phyloP scores from a whole-genome alignment of 2,329 filamentous ascomycete species.

The Penicillium sp. region DNA sequence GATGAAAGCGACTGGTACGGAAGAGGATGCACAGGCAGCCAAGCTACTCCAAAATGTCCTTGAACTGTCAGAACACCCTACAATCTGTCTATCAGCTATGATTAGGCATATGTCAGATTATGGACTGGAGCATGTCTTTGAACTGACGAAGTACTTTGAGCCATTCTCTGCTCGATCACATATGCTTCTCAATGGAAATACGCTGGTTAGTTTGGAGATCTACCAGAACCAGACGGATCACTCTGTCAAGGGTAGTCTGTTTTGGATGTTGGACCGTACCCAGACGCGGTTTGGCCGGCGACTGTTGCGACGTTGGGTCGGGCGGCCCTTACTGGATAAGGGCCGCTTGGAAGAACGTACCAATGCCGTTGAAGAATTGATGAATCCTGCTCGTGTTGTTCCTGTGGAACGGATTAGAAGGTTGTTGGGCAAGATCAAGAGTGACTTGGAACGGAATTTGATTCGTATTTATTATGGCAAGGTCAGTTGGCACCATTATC shows the following conservation, averaged over 20 bases:
- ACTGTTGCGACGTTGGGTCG: conserved; percentile 91
- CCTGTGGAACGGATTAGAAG: conserved; percentile 72
- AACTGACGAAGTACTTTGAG: conserved; percentile 95
- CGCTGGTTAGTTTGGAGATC: conserved; percentile 88
- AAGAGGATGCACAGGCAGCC: conserved; percentile 58
- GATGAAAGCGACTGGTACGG: conserved; percentile 61
- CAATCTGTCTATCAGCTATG: conserved; percentile 92
- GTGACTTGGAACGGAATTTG: conserved; percentile 87
- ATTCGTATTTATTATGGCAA: conserved; percentile 98
- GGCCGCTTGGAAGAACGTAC: conserved; percentile 74
- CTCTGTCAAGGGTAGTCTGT: conserved; percentile 79
- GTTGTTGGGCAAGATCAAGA: conserved; percentile 69
- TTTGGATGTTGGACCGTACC: conserved; percentile 94
- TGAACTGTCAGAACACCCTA: conserved; percentile 79
- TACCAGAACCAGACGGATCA: conserved; percentile 94
- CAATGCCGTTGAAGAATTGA: conserved; percentile 81
- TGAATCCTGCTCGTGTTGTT: conserved; percentile 64
- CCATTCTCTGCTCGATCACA: conserved; percentile 92
- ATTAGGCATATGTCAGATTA: conserved; percentile 91
- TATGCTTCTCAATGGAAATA: conserved; percentile 95
- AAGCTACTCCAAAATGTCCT: conserved; percentile 82
- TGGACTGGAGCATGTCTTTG: conserved; percentile 90
- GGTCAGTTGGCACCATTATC: conserved; percentile 25
- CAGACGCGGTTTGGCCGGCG: conserved; percentile 86
- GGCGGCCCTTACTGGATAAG: conserved; percentile 80